These are phyloP conservation scores for Pseudogymnoascus sp. DNA, from an alignment of 2,329 filamentous ascomycete genomes.

Conservation along the genomic window DNA sequence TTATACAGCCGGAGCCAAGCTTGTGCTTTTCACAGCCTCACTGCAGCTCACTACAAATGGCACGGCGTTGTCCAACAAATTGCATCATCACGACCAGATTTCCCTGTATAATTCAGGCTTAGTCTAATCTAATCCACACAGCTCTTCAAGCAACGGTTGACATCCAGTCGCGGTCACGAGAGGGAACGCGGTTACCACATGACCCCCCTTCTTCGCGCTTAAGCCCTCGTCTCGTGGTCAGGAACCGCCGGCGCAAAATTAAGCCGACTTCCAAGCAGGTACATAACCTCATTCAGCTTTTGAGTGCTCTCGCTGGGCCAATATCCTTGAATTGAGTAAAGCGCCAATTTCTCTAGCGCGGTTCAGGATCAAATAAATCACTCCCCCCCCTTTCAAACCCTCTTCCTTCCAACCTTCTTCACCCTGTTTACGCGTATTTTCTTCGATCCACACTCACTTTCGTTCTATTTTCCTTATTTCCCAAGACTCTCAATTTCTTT, in stretches of 20 bases:
- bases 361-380: background rate
- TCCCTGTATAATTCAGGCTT: background rate
- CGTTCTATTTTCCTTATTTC: background rate
- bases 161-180: background rate
- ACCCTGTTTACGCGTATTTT: background rate
- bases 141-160: background rate
- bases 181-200: background rate
- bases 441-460: background rate
- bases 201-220: background rate
- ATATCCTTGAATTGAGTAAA: background rate
- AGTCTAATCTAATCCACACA: background rate
- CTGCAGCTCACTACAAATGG: background rate
- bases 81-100: background rate
- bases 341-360: background rate
- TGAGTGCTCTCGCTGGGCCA: background rate
- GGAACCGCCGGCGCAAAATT: background rate
- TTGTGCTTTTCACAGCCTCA: background rate
- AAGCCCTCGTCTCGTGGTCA: background rate
- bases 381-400: background rate
- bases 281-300: background rate
- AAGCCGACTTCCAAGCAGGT: background rate
- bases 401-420: background rate
- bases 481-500: background rate
- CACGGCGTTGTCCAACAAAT: background rate
- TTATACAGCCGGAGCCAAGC: background rate